Conservation (phyloP, 106 monocot genomes). For the Dendrobium nobile region DNA sequence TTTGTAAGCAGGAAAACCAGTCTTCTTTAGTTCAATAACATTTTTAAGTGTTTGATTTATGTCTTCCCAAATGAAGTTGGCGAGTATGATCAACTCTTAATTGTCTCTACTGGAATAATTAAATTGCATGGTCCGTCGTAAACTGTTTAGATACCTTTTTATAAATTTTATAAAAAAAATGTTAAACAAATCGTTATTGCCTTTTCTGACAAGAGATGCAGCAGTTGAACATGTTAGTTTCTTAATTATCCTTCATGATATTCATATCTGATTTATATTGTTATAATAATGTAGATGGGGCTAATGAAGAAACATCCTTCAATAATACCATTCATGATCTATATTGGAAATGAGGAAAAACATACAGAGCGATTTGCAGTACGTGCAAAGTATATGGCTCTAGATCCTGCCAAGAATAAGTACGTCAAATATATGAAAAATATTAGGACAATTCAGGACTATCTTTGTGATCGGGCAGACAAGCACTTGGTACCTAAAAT, state of each 20-base stretch:
- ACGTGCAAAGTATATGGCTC: slow-evolving; percentile 96
- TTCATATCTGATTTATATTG: neutral
- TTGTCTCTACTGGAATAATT: too few species aligned
- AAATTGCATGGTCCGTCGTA: neutral
- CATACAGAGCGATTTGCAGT: slow-evolving; percentile 92
- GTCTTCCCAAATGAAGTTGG: too few species aligned
- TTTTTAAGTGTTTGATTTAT: neutral
- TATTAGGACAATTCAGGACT: slow-evolving; percentile 90
- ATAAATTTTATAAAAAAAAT: neutral
- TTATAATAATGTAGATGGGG: slow-evolving; percentile 50
- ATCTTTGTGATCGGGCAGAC: slow-evolving; percentile 76
- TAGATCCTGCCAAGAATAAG: slow-evolving; percentile 89
- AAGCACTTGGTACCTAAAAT: slow-evolving; percentile 93
- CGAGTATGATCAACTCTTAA: too few species aligned
- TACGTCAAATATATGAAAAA: slow-evolving; percentile 88
- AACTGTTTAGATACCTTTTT: neutral
- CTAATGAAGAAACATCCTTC: slow-evolving; percentile 98
- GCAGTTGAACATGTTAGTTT: neutral
- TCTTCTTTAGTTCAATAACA: neutral
- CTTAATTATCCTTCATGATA: neutral
- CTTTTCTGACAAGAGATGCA: neutral
- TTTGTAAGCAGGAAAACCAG: neutral
- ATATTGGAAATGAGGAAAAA: slow-evolving; percentile 81
- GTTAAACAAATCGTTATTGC: neutral
- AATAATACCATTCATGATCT: slow-evolving; percentile 85